A percentile compares a stretch with the other conserved stretches of the same genome.
Conservation (phyloP, 1,284 basidiomycete species). For the Rhizopogon parksii region DNA sequence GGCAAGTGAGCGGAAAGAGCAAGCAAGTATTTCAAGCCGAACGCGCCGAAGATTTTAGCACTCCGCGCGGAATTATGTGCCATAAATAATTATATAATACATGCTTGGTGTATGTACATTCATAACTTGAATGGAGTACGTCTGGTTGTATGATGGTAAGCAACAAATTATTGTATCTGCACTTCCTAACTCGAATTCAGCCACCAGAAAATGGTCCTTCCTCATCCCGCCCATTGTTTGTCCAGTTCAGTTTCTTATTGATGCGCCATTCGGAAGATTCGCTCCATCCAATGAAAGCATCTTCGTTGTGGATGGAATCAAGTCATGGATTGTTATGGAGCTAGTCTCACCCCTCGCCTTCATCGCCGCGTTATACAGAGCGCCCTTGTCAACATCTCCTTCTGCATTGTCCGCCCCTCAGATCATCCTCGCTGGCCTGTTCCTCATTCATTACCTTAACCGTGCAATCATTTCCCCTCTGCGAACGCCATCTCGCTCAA, state of each 20-base stretch:
- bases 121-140: too few relatives aligned
- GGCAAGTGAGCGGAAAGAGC: neutral
- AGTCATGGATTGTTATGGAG: slow-evolving; percentile 84
- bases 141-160: slow-evolving; percentile 23
- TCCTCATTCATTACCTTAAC: slow-evolving; percentile 76
- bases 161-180: neutral
- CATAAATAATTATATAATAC: too few relatives aligned
- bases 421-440: slow-evolving; percentile 54
- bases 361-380: slow-evolving; percentile 40
- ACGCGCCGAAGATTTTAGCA: too few relatives aligned
- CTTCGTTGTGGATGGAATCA: slow-evolving; percentile 53
- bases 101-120: too few relatives aligned
- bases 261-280: slow-evolving; percentile 79
- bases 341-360: slow-evolving; percentile 67
- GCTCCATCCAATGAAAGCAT: slow-evolving; percentile 38
- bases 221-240: slow-evolving; percentile 13
- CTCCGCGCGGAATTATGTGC: too few relatives aligned
- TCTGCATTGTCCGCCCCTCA: slow-evolving; percentile 35
- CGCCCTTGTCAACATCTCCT: slow-evolving; percentile 34
- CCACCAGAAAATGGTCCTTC: slow-evolving; percentile 24
- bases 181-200: slow-evolving; percentile 17
- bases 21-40: neutral
- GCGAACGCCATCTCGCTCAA: slow-evolving; percentile 74
- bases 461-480: slow-evolving; percentile 79
- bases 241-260: slow-evolving; percentile 36